These are phyloP conservation scores for Naganishia friedmannii DNA, from an alignment of 768 basidiomycete species.

Conservation along the genomic window DNA sequence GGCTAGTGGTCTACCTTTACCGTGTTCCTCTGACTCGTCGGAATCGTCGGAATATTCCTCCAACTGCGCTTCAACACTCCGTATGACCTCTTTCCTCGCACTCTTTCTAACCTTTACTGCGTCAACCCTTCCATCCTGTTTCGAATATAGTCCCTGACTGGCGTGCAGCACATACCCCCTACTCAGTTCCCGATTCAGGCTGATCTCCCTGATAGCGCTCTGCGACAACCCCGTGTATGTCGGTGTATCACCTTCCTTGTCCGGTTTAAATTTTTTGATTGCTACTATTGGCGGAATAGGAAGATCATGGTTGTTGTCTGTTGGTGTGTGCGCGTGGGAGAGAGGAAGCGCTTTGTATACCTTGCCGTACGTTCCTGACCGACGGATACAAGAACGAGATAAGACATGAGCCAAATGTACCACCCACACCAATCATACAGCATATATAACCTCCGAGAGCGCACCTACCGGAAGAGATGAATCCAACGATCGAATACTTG, in stretches of 20 bases:
- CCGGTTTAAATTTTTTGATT: conserved; percentile 99
- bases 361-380: conserved; percentile 77
- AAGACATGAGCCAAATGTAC: neutral
- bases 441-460: too few species aligned
- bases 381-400: neutral
- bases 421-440: neutral
- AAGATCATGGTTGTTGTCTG: conserved; percentile 35
- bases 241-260: conserved; percentile 94
- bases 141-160: neutral
- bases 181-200: conserved; percentile 51
- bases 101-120: too few species aligned
- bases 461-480: conserved; percentile 80
- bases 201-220: conserved; percentile 94
- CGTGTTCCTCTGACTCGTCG: neutral
- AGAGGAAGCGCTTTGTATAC: conserved; percentile 78
- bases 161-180: conserved; percentile 12
- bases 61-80: neutral
- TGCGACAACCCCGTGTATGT: conserved; percentile 98
- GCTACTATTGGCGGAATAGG: conserved; percentile 63
- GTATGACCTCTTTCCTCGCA: too few species aligned
- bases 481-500: conserved; percentile 88
- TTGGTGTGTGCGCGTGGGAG: conserved; percentile 32
- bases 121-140: too few species aligned
- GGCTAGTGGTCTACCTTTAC: too few species aligned
- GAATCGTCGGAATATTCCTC: neutral